Conservation (phyloP, 257 asterid species). For the Penstemon eatonii region DNA sequence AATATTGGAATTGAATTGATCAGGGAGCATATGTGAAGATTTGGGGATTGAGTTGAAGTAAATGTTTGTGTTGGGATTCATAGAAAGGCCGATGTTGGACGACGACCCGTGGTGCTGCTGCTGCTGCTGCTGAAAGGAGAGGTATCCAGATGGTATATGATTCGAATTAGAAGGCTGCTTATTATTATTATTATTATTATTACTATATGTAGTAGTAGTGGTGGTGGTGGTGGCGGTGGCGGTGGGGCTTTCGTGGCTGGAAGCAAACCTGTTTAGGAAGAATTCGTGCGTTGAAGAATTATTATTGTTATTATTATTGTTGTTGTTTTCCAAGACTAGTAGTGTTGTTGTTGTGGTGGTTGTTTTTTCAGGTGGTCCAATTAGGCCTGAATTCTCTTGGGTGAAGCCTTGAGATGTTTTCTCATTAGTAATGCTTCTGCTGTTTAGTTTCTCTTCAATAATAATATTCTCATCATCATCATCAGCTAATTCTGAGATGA, state of each 20-base stretch:
- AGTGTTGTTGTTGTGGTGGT: conserved; percentile 28
- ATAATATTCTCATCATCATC: conserved; percentile 31
- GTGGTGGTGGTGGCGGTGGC: background rate
- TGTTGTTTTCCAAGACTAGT: conserved; percentile 28
- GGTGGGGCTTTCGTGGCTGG: conserved; percentile 46
- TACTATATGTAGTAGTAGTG: no score
- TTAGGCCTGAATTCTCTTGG: conserved; percentile 8
- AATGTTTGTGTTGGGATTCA: conserved; percentile 30
- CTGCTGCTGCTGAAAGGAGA: conserved; percentile 44
- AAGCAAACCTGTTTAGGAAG: conserved; percentile 57
- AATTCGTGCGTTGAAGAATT: conserved; percentile 49
- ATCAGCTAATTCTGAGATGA: conserved; percentile 35
- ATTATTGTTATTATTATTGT: background rate
- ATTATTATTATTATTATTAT: conserved; percentile 12
- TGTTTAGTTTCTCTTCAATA: conserved; percentile 34
- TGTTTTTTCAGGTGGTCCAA: conserved; percentile 31
- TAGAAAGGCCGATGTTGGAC: conserved; percentile 40
- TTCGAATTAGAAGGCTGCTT: conserved; percentile 33
- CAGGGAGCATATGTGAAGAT: conserved; percentile 29
- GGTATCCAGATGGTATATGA: conserved; percentile 32
- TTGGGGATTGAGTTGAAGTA: conserved; percentile 45
- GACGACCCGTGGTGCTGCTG: conserved; percentile 25
- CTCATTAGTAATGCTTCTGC: conserved; percentile 37
- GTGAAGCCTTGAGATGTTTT: conserved; percentile 45
- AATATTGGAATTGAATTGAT: conserved; percentile 31